These are phyloP conservation scores for Astrocystis sublimbata DNA, from an alignment of 495 filamentous ascomycete genomes.

Conservation along the genomic window DNA sequence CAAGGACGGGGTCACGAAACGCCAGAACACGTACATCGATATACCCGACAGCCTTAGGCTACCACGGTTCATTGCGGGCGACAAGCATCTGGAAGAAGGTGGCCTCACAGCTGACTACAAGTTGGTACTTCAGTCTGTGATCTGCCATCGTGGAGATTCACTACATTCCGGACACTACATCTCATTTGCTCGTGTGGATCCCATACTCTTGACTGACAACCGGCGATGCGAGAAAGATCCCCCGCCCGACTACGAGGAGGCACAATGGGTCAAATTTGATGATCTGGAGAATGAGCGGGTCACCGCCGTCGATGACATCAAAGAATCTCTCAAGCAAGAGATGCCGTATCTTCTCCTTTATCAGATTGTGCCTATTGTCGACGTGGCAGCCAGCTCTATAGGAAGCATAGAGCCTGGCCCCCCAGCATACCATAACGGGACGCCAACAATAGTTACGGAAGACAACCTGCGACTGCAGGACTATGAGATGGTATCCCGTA, in stretches of 20 bases:
- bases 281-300: slow-evolving; percentile 73
- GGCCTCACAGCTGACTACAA: slow-evolving; percentile 65
- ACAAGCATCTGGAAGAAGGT: slow-evolving; percentile 60
- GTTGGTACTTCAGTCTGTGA: slow-evolving; percentile 80
- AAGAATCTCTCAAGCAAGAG: slow-evolving; percentile 71
- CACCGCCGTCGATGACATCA: slow-evolving; percentile 71
- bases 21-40: slow-evolving; percentile 80
- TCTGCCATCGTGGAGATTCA: slow-evolving; percentile 88
- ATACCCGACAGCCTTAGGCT: slow-evolving; percentile 87
- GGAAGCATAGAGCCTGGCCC: slow-evolving; percentile 52
- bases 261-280: slow-evolving; percentile 87
- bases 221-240: slow-evolving; percentile 53
- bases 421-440: slow-evolving; percentile 58
- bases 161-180: slow-evolving; percentile 94
- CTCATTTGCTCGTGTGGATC: slow-evolving; percentile 70
- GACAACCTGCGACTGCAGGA: slow-evolving; percentile 27
- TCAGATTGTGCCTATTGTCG: slow-evolving; percentile 83
- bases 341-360: slow-evolving; percentile 95
- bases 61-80: slow-evolving; percentile 88
- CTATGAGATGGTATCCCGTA: slow-evolving; percentile 33
- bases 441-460: slow-evolving; percentile 29
- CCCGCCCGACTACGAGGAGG: slow-evolving; percentile 56
- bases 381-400: slow-evolving; percentile 59
- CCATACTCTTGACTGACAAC: slow-evolving; percentile 55
- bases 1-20: slow-evolving; percentile 63